Evolutionary conservation across 1,284 basidiomycete genomes (phyloP).

Genomic region (Leucoagaricus sp.): DNA sequence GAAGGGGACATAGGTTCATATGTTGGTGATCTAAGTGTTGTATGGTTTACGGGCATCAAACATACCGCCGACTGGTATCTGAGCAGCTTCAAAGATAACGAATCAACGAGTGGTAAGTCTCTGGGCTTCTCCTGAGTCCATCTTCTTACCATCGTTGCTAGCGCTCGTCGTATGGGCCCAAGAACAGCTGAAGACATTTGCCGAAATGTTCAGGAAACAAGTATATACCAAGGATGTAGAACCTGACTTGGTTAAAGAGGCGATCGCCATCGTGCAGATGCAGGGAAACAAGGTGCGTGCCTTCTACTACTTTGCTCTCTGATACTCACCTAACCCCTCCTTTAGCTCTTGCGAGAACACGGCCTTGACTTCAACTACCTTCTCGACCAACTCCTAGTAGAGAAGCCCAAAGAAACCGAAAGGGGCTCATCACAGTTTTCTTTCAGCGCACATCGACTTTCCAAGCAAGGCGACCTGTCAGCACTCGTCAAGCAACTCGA

Average conservation of each 20-base stretch:
- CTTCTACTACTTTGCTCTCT: background rate
- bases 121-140: background rate
- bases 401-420: slow-evolving; percentile 42
- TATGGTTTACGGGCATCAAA: slow-evolving; percentile 88
- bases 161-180: slow-evolving; percentile 96
- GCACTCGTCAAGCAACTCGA: slow-evolving; percentile 21
- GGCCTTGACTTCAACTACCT: slow-evolving; percentile 92
- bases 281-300: slow-evolving; percentile 80
- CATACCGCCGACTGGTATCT: slow-evolving; percentile 99
- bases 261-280: slow-evolving; percentile 70
- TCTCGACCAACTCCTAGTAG: slow-evolving; percentile 68
- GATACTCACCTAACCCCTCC: background rate
- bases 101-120: slow-evolving; percentile 84
- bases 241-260: slow-evolving; percentile 69
- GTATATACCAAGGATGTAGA: slow-evolving; percentile 86
- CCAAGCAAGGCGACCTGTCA: slow-evolving; percentile 26
- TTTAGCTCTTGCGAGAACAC: slow-evolving; percentile 86
- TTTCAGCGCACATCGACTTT: slow-evolving; percentile 37
- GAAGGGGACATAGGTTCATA: slow-evolving; percentile 89
- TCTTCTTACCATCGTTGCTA: slow-evolving; percentile 30
- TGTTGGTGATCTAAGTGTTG: slow-evolving; percentile 78
- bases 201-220: slow-evolving; percentile 87
- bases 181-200: slow-evolving; percentile 82
- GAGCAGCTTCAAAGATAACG: slow-evolving; percentile 92
- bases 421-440: slow-evolving; percentile 33